Evolutionary conservation across 2,329 filamentous ascomycete genomes (phyloP), one percentile per base, ranked within the genome.

Genomic region (Paecilomyces sp.): DNA sequence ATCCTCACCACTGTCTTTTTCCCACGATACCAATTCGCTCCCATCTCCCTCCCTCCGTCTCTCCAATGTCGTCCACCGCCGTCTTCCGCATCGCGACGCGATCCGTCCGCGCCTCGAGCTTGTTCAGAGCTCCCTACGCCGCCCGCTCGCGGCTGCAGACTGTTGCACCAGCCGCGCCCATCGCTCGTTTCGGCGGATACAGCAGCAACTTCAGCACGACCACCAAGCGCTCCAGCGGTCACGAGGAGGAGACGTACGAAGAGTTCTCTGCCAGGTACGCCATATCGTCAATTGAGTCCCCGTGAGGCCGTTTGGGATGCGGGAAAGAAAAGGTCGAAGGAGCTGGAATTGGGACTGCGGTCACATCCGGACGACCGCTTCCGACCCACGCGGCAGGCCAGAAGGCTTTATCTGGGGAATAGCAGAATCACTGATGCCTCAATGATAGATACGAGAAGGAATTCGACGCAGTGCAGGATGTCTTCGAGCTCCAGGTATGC

Each of bases 401-500:
- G 58, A 61, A 60, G 64, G 47, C 62, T 65, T 61, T 64, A 66
- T 70, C 15, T 47, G n/a, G 36, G 36, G 6, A 18, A 47, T 18
- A 47, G 18, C n/a, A 47, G 69, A 66, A 28, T 64, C 59, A 67
- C 67, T 65, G 69, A 75, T 74, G 72, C 71, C 76, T 79, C 60
- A 71, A 68, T 66, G 64, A 73, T 76, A 99, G 94, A 83, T 99
- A 96, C 76, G 94, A 99, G 86, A 97, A 97, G 87, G 94, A 99
- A 82, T 99, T 99, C 76, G 93, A 99, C 65, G 80, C 82, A 74
- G 94, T 99, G 67, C 91, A 97, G 82, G 94, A 99, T 82, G 93
- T 97, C 75, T 99, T 99, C 79, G 94, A 99, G 88, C 91, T 99
- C 75, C 92, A 97, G 91, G 92, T 96, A 87, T 75, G 84, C 76